Evolutionary conservation across 1,284 basidiomycete species (phyloP).

Genomic region (Meripilus lineatus): DNA sequence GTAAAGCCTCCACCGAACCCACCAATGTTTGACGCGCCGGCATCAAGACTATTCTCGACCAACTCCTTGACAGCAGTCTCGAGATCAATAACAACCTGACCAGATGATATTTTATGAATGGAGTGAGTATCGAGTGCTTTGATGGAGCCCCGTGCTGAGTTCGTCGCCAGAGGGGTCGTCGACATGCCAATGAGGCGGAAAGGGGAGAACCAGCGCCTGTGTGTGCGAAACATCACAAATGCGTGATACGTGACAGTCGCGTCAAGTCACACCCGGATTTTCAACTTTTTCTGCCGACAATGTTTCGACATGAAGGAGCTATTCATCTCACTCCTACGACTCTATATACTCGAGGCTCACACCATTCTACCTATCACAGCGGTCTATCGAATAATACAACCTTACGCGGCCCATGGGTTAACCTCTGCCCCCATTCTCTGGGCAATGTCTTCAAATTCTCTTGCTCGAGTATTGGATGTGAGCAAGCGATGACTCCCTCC

Average conservation of each 20-base stretch:
- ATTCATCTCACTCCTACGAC: no score
- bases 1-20: constrained; percentile 22
- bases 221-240: no score
- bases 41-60: constrained; percentile 95
- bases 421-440: not conserved
- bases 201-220: no score
- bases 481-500: constrained; percentile 1
- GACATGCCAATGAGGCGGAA: no score
- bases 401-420: not conserved
- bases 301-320: no score
- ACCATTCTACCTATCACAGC: no score
- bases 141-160: constrained; percentile 22
- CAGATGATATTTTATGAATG: constrained; percentile 85
- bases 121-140: constrained; percentile 72
- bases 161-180: not conserved
- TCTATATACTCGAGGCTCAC: no score
- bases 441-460: constrained; percentile 3
- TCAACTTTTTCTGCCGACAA: no score
- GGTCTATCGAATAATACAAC: no score
- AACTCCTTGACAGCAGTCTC: constrained; percentile 95
- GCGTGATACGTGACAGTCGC: no score
- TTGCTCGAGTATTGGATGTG: constrained; percentile 4
- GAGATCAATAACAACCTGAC: constrained; percentile 93
- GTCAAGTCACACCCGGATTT: no score
- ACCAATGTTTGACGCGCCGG: constrained; percentile 87